Percentiles rank a stretch among this genome's conserved stretches.
Evolutionary conservation across 768 basidiomycete species (phyloP).

Genomic region (Coprinopsis cinerea): DNA sequence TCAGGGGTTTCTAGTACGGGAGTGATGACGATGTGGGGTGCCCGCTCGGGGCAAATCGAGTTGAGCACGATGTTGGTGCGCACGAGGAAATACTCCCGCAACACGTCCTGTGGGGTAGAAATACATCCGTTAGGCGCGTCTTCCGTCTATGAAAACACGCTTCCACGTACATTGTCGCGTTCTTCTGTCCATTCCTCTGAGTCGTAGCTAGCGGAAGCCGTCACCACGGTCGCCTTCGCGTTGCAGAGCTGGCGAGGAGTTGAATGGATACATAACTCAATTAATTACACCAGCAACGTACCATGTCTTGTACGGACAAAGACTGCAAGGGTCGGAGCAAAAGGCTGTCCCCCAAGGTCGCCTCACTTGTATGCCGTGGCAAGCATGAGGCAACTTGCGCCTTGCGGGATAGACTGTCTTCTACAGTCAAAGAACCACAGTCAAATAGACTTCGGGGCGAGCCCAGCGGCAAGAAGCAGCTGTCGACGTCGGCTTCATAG

Average conservation of each 20-base stretch:
- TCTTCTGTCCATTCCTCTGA: background rate
- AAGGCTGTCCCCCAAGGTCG: background rate
- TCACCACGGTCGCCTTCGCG: constrained; percentile 7
- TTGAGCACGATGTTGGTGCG: constrained; percentile 38
- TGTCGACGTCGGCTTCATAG: background rate
- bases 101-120: constrained; percentile 20
- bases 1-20: constrained; percentile 33
- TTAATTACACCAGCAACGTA: no score
- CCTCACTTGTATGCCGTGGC: constrained; percentile 13
- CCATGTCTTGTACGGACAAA: constrained; percentile 2
- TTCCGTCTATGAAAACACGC: constrained; percentile 7
- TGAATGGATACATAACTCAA: background rate
- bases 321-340: background rate
- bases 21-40: constrained; percentile 53
- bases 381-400: constrained; percentile 11
- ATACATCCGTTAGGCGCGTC: constrained; percentile 7
- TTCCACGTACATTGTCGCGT: constrained; percentile 12
- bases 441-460: background rate
- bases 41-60: constrained; percentile 30
- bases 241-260: constrained; percentile 4
- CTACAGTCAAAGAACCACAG: background rate
- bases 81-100: constrained; percentile 20
- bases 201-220: background rate
- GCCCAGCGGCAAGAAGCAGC: background rate
- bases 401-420: background rate